A percentile compares a stretch with the other conserved stretches of the same genome.
Evolutionary conservation across 331 rosid species (phyloP).

Genomic region (Malus hybrid): DNA sequence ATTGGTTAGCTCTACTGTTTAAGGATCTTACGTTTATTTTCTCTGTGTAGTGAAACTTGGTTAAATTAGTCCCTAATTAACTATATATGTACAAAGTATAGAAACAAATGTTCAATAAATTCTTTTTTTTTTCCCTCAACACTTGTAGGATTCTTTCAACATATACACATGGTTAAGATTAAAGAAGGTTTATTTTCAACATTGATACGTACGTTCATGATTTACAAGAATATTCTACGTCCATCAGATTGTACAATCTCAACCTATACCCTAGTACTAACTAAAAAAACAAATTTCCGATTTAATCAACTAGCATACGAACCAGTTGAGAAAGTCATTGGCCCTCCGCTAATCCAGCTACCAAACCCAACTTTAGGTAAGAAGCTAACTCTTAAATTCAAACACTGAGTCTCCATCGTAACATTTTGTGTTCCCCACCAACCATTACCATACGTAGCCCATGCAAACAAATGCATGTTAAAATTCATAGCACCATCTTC

Average conservation of each 20-base stretch:
- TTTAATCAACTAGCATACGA: neutral
- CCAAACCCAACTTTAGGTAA: neutral
- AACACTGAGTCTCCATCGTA: neutral
- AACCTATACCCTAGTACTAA: neutral
- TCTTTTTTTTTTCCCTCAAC: too few relatives aligned
- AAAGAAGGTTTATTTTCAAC: neutral
- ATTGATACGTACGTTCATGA: neutral
- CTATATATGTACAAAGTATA: too few relatives aligned
- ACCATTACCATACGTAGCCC: neutral
- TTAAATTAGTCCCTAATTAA: too few relatives aligned
- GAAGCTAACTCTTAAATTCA: neutral
- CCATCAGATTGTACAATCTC: neutral
- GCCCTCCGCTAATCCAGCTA: neutral
- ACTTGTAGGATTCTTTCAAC: too few relatives aligned
- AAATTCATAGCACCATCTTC: neutral
- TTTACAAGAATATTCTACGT: neutral
- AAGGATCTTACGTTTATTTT: neutral
- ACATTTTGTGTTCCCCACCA: neutral
- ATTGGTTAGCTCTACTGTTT: neutral
- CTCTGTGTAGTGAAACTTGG: neutral
- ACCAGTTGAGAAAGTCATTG: neutral
- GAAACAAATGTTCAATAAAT: neutral
- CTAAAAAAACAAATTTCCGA: neutral
- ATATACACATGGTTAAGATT: neutral
- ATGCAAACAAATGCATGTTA: neutral